phyloP scores from a whole-genome alignment of 106 monocot genomes.

The Xerophyta viscosa region DNA sequence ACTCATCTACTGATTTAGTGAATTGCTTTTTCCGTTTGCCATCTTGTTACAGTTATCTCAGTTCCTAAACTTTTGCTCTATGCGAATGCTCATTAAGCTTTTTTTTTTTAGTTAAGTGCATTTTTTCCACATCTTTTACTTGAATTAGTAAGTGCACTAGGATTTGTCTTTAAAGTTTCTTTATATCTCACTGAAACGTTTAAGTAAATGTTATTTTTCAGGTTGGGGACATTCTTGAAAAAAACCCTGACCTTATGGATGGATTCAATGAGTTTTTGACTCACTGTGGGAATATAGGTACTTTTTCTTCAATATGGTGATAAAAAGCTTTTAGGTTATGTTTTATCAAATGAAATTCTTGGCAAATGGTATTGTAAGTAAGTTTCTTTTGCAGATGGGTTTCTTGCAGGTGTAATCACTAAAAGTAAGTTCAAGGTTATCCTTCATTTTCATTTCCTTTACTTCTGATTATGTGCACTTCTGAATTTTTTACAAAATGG shows the following conservation, averaged over 20 bases:
- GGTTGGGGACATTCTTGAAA: constrained; percentile 74
- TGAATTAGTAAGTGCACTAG: background rate
- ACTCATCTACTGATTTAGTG: too few species aligned
- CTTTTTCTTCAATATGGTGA: too few species aligned
- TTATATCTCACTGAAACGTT: too few species aligned
- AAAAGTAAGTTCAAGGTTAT: constrained; percentile 54
- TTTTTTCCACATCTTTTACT: background rate
- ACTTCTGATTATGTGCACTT: background rate
- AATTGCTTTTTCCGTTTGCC: too few species aligned
- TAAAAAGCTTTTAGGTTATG: too few species aligned
- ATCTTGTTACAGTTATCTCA: too few species aligned
- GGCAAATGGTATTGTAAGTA: background rate
- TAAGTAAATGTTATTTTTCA: too few species aligned
- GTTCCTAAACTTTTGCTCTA: too few species aligned
- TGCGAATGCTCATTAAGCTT: background rate
- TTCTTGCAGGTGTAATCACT: constrained; percentile 60
- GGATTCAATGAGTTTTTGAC: constrained; percentile 76
- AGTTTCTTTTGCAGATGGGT: constrained; percentile 50
- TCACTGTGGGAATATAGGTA: constrained; percentile 79
- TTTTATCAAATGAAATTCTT: background rate
- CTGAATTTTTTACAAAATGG: background rate
- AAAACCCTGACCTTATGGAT: constrained; percentile 81
- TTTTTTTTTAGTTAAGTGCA: background rate
- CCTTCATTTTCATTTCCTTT: constrained; percentile 1
- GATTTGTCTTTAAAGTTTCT: too few species aligned